Evolutionary conservation across 75 land plant genomes (phyloP).

Genomic region (Gnetum montanum): DNA sequence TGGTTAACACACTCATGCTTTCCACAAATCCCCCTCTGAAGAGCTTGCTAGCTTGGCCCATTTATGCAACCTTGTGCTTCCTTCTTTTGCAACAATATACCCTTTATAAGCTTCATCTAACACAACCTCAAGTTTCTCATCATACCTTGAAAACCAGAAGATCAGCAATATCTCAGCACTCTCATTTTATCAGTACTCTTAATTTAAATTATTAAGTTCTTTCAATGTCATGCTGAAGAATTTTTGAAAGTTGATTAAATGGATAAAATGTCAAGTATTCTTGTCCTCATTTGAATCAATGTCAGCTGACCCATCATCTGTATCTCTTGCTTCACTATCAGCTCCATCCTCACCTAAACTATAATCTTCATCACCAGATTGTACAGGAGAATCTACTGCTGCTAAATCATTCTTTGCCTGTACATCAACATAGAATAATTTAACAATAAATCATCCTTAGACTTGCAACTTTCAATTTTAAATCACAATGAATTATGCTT

Average conservation of each 20-base stretch:
- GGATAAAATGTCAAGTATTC: constrained; percentile 27
- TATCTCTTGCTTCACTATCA: constrained; percentile 21
- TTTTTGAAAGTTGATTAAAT: neutral
- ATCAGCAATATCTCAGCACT: neutral
- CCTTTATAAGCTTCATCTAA: constrained; percentile 77
- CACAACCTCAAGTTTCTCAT: constrained; percentile 58
- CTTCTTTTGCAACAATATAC: constrained; percentile 57
- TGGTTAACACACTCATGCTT: constrained; percentile 16
- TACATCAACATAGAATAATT: neutral
- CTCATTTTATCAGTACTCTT: neutral
- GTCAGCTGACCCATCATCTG: constrained; percentile 28
- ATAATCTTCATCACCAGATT: constrained; percentile 44
- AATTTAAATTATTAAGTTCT: neutral
- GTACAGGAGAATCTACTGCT: constrained; percentile 42
- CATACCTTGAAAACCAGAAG: constrained; percentile 28
- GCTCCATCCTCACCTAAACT: constrained; percentile 26
- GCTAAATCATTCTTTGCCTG: constrained; percentile 71
- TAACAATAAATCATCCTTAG: no score
- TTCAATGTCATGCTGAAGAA: neutral
- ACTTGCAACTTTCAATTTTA: no score
- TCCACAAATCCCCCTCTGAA: constrained; percentile 44
- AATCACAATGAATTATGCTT: no score
- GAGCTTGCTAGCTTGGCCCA: constrained; percentile 26
- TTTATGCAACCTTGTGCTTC: constrained; percentile 47
- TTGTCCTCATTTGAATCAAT: constrained; percentile 74